Evolutionary conservation across 1,284 basidiomycete genomes (phyloP).

Genomic region (Heterobasidion occidentale): DNA sequence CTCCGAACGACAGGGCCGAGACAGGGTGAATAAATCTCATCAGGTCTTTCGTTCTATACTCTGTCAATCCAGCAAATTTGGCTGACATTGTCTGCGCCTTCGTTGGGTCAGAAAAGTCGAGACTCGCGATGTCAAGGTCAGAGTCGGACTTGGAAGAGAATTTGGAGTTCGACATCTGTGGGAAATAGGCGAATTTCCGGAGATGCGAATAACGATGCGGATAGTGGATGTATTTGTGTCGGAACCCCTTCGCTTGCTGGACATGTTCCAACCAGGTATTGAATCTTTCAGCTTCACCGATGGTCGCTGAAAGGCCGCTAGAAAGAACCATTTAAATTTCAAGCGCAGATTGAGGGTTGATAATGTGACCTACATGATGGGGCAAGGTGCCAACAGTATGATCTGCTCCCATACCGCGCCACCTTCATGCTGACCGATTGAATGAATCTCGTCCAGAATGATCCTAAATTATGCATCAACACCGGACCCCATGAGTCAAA

Average conservation of each 20-base stretch:
- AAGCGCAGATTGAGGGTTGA: not conserved
- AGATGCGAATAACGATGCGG: constrained; percentile 66
- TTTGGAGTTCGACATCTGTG: constrained; percentile 14
- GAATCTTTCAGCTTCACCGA: constrained; percentile 57
- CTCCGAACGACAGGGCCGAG: constrained; percentile 41
- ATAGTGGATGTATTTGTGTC: constrained; percentile 53
- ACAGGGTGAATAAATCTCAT: constrained; percentile 55
- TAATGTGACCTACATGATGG: constrained; percentile 52
- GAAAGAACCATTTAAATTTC: not conserved
- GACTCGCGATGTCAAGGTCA: no score
- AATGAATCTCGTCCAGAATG: constrained; percentile 67
- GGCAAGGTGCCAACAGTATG: constrained; percentile 54
- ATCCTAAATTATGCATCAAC: constrained; percentile 31
- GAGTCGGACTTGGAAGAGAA: constrained; percentile 7
- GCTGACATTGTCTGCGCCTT: not conserved
- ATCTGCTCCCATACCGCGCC: constrained; percentile 69
- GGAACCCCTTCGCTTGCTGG: constrained; percentile 47
- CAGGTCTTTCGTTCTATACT: constrained; percentile 28
- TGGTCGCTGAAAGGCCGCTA: constrained; percentile 64
- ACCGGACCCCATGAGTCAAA: not conserved
- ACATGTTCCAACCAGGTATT: constrained; percentile 57
- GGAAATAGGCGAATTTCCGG: constrained; percentile 53
- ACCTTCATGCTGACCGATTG: constrained; percentile 60
- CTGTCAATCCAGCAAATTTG: constrained; percentile 30
- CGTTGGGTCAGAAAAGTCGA: no score